A percentile compares a stretch with the other conserved stretches of the same genome.
Conservation (phyloP, 345 rosid species). For the Rhizophora mangle region DNA sequence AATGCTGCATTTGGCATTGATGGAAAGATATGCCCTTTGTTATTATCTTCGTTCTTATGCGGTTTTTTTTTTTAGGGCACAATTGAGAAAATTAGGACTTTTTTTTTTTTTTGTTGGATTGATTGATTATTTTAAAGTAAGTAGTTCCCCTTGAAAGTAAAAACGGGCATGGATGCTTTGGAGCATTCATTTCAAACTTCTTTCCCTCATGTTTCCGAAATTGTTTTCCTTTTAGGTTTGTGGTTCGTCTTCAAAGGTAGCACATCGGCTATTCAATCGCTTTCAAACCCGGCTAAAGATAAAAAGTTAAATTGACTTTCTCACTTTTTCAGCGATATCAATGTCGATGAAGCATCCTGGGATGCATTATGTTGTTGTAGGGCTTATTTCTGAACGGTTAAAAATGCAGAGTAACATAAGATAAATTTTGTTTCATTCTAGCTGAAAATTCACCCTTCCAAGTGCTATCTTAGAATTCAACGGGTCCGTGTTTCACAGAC, state of each 20-base stretch:
- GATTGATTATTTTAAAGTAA: constrained; percentile 51
- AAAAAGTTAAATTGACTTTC: neutral
- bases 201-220: no score
- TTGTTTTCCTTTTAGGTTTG: neutral
- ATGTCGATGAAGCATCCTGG: neutral
- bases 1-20: constrained; percentile 43
- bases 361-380: neutral
- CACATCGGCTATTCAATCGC: neutral
- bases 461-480: no score
- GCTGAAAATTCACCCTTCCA: no score
- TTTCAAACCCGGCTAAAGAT: neutral
- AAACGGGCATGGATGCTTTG: constrained; percentile 52
- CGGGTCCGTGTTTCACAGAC: neutral
- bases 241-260: neutral
- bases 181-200: no score
- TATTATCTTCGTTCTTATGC: constrained; percentile 48
- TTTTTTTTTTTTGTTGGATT: constrained; percentile 59
- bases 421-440: no score
- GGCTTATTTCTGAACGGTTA: no score
- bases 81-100: constrained; percentile 41
- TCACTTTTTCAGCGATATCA: neutral
- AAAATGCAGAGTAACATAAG: no score
- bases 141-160: constrained; percentile 46
- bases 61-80: constrained; percentile 23
- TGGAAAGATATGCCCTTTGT: constrained; percentile 37